Evolutionary conservation across 768 basidiomycete genomes (phyloP), one percentile per base, ranked within the genome.

Genomic region (Collybia sp.): DNA sequence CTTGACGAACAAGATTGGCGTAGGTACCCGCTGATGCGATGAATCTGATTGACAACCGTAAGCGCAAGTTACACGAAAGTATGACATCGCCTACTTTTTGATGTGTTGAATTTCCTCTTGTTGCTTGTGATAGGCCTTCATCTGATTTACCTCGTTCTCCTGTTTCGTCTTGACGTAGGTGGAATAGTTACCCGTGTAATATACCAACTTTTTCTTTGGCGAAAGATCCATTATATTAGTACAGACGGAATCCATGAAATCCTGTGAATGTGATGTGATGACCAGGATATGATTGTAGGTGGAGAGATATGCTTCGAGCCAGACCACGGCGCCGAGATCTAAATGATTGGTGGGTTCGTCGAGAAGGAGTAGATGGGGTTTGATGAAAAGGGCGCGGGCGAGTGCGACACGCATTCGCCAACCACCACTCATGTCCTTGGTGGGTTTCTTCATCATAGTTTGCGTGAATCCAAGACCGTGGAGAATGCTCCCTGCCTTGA

Each of bases 1-100:
- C 95, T 68, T 99, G 95, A 60, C 86, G 91, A 58, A 99, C 95
- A 54, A 99, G 81, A 67, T 99, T 99, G 56, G 95, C 96, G 63
- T 98, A 99, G 31, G 95, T 99, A 80, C 95, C 95, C 31, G 95
- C 95, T n/a, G 92, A 94, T 6, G 96, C 92, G 55, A 98, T 98
- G 79, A 97, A 97, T 61, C 93, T 85, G n/a, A 52, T 54, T 35
- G 13, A 53, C 35, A 45, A 37, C 25, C 8, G 16, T 13, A 33
- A 16, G 49, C 19, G 25, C 31, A 13, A 31, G 32, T 39, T 15
- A 40, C 4, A 31, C 8, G 32, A 19, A 25, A 34, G 40, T 43
- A 44, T 37, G 13, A 32, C 38, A 8, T 45, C 12, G 65, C 79
- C 45, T 60, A 93, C 93, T 95, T 93, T 25, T 97, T 98, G 69